Percentiles rank a stretch among this genome's conserved stretches.
Evolutionary conservation across 805 yeast genomes (phyloP).

Genomic region (Clavispora phyllophila): DNA sequence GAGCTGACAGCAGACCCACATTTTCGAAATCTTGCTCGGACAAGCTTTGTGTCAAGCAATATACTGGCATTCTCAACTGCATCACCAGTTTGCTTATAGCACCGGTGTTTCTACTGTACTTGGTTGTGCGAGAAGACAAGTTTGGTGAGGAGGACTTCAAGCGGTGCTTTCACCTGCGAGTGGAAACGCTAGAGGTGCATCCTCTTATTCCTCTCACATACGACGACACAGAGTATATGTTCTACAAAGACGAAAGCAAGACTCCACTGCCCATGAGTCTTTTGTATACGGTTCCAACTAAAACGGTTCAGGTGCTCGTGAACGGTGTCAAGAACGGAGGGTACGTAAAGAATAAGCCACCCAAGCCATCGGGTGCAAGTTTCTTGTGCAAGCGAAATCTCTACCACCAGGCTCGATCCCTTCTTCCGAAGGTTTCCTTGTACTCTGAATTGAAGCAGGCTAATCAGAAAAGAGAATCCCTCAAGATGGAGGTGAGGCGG

Average conservation of each 20-base stretch:
- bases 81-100: slow-evolving; percentile 33
- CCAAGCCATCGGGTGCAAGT: slow-evolving; percentile 42
- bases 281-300: slow-evolving; percentile 19
- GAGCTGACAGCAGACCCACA: slow-evolving; percentile 69
- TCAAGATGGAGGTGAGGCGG: slow-evolving; percentile 24
- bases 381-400: slow-evolving; percentile 27
- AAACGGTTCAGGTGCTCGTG: slow-evolving; percentile 37
- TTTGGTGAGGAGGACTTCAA: slow-evolving; percentile 22
- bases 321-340: slow-evolving; percentile 63
- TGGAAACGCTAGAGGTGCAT: slow-evolving; percentile 6
- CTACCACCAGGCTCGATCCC: slow-evolving; percentile 7
- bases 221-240: slow-evolving; percentile 18
- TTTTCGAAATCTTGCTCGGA: slow-evolving; percentile 87
- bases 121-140: slow-evolving; percentile 43
- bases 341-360: slow-evolving; percentile 38
- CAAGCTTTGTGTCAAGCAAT: slow-evolving; percentile 64
- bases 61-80: slow-evolving; percentile 47
- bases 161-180: slow-evolving; percentile 38
- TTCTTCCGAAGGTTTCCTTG: slow-evolving; percentile 6
- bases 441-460: slow-evolving; percentile 15
- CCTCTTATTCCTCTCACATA: slow-evolving; percentile 19
- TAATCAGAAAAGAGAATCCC: slow-evolving; percentile 21
- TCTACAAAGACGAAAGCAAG: slow-evolving; percentile 15
- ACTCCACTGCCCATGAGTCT: slow-evolving; percentile 30
- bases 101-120: slow-evolving; percentile 39